phyloP scores from a whole-genome alignment of 208 protist species.

The Borovskyia barvae region DNA sequence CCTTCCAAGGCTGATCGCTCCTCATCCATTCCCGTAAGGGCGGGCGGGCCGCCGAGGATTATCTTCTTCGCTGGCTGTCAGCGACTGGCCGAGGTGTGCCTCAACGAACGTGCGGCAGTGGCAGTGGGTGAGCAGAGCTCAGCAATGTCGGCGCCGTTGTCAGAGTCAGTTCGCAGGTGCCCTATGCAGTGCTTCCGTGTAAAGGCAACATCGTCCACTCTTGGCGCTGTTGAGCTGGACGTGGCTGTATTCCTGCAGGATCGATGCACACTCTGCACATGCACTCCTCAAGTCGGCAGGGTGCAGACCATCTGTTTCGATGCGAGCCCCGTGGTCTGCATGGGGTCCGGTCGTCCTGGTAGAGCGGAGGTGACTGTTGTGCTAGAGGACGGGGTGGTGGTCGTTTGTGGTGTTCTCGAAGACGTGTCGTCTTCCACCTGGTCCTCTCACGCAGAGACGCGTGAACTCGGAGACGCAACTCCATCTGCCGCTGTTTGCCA shows the following conservation, averaged over 20 bases:
- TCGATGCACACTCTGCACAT: conserved; percentile 23
- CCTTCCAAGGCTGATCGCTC: conserved; percentile 8
- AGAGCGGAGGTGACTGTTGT: conserved; percentile 54
- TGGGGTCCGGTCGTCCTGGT: conserved; percentile 38
- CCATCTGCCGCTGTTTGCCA: conserved; percentile 6
- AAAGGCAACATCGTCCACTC: background rate
- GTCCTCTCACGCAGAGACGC: too few relatives aligned
- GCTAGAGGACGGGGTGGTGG: conserved; percentile 42
- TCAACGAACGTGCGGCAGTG: conserved; percentile 10
- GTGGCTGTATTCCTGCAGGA: conserved; percentile 29
- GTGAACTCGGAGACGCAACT: too few relatives aligned
- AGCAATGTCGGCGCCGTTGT: too few relatives aligned
- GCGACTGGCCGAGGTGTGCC: conserved; percentile 37
- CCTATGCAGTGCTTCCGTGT: conserved; percentile 36
- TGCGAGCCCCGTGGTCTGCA: conserved; percentile 24
- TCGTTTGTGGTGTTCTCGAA: conserved; percentile 39
- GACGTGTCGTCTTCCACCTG: background rate
- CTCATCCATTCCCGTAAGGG: conserved; percentile 2
- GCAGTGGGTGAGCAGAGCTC: too few relatives aligned
- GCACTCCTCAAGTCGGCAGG: conserved; percentile 26
- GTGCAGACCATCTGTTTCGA: conserved; percentile 41
- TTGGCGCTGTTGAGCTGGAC: conserved; percentile 11
- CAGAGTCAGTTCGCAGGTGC: too few relatives aligned
- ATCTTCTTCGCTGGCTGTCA: conserved; percentile 57
- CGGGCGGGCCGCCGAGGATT: conserved; percentile 16